Base-by-base conservation (phyloP, 2,329 filamentous ascomycete species). In the Paraphaeosphaeria minitans region DNA sequence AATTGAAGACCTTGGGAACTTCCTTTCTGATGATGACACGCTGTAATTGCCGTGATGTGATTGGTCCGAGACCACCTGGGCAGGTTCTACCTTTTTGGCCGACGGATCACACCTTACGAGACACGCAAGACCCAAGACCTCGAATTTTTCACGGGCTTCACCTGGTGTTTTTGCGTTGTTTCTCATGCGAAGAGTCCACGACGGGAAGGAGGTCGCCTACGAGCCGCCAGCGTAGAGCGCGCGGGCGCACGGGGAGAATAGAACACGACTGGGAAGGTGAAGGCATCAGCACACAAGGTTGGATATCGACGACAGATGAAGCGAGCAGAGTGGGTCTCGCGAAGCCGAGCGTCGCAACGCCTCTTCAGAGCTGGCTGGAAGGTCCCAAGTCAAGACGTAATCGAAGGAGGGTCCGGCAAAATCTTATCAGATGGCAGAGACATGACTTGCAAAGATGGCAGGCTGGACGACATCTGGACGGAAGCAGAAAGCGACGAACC, bases 311-410 rank as follows among this genome's bases (percentile, higher is more conserved):
- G 24, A 51, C 35, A 42, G 8, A 24, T 29, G 33, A 50, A 46
- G 46, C 54, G 45, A n/a, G 39, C 7, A 5, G 51, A 53, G 51
- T 53, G 51, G 51, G 51, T 53, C 51, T 35, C 22, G 51, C 51
- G 35, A 45, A 45, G 51, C 39, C 51, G 37, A 43, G 39, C 50
- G 50, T 53, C 37, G 50, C 41, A n/a, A 46, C 41, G 24, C 9
- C 41, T 53, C 33, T 41, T 41, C 53, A 29, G 43, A 55, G 42
- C 21, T 52, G 49, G 13, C 33, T 42, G 16, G 49, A 42, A 42
- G n/a, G 51, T 6, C 41, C 51, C 35, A 35, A 45, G 29, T 45
- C 41, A 22, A 45, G 41, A 53, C 51, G 51, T 53, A 53, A 53
- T 53, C 10, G 48, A 50, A 31, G 13, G 27, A 29, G 45, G n/a